Evolutionary conservation across 208 protist species (phyloP), one percentile per base, ranked within the genome.

Genomic region (Hexamita inflata): DNA sequence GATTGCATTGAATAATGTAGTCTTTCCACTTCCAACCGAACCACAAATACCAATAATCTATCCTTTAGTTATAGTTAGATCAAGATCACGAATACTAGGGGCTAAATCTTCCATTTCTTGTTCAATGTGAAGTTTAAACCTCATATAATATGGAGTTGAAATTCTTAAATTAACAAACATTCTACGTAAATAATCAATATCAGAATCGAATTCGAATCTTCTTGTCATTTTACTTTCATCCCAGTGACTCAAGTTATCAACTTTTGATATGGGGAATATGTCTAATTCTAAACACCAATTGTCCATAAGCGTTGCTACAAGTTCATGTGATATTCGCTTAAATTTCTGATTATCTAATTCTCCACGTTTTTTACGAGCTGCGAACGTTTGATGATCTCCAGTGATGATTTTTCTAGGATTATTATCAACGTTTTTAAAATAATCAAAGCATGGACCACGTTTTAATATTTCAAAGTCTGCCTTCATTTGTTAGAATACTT

Each of bases 1-100:
- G 26, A 85, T 76, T 2, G 82, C 80, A 35, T 57, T n/a, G 29
- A 83, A 59, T 38, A 84, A 58, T n/a, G 74, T 67, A 28, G 70
- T 73, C 60, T 85, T 84, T 49, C 82, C 82, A 35, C 26, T 42
- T 1, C 82, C 82, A 15, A 85, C 82, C 13, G 35, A n/a, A 75
- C 82, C 82, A 1, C 67, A 62, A 59, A 85, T 26, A 41, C 38
- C 73, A 32, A 66, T 58, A 15, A 85, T 65, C 59, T 32, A 32
- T n/a, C 80, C 80, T n/a, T 30, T 59, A 40, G 38, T 1, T 0
- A 83, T 42, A 0, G 39, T 1, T 32, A 84, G 2, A 15, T 24
- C 66, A 35, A 84, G 76, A 57, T 81, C 60, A 29, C 26, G 59
- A 34, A 82, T 35, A 0, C 30, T 34, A 24, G 7, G 26, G 1